Evolutionary conservation across 768 basidiomycete species (phyloP).

Genomic region (Russula brevipes): DNA sequence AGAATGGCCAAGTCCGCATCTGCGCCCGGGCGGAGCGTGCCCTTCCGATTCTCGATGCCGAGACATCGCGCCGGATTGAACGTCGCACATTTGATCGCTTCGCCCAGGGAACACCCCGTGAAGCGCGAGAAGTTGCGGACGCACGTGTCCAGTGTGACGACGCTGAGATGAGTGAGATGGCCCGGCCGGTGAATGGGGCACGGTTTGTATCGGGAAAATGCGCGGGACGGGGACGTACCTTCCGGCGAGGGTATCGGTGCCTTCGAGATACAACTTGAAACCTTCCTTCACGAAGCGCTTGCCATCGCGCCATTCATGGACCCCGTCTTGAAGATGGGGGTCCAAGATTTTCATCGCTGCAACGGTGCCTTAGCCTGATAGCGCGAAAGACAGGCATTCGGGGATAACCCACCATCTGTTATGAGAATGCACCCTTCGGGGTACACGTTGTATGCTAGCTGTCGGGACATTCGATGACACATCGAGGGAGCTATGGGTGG

Average conservation of each 20-base stretch:
- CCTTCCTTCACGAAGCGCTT: slow-evolving; percentile 78
- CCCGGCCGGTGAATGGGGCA: not conserved
- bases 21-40: slow-evolving; percentile 73
- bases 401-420: slow-evolving; percentile 64
- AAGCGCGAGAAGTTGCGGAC: slow-evolving; percentile 81
- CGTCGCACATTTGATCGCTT: slow-evolving; percentile 84
- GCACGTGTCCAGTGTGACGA: slow-evolving; percentile 78
- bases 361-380: not conserved
- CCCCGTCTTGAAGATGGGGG: slow-evolving; percentile 75
- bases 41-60: slow-evolving; percentile 73
- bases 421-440: slow-evolving; percentile 85
- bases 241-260: slow-evolving; percentile 84
- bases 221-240: slow-evolving; percentile 43
- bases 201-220: not conserved
- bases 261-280: slow-evolving; percentile 73
- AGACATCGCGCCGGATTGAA: slow-evolving; percentile 82
- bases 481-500: not conserved
- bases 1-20: slow-evolving; percentile 83
- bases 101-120: slow-evolving; percentile 75
- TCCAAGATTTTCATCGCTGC: slow-evolving; percentile 83
- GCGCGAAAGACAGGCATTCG: not conserved
- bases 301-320: slow-evolving; percentile 85
- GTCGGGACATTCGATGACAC: slow-evolving; percentile 11
- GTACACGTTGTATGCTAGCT: slow-evolving; percentile 80
- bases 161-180: slow-evolving; percentile 38